Percentiles rank a stretch among this genome's conserved stretches.
These are phyloP conservation scores for Apiospora saccharicola DNA, from an alignment of 2,329 filamentous ascomycete genomes.

Conservation along the genomic window DNA sequence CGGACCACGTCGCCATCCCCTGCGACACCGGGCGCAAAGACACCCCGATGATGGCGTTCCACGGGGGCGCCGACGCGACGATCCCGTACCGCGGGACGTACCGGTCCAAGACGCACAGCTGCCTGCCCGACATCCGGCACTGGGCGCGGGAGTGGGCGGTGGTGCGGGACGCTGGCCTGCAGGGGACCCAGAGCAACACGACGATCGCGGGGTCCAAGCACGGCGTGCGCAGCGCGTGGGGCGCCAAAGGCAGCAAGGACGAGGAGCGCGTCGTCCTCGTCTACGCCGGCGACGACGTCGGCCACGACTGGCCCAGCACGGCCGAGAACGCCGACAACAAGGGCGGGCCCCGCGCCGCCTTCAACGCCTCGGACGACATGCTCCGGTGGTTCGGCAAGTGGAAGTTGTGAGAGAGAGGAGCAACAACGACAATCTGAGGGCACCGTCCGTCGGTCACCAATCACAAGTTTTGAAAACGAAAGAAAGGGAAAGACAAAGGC, in stretches of 20 bases:
- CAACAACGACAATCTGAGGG: no score
- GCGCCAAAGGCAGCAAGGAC: background rate
- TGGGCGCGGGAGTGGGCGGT: slow-evolving; percentile 46
- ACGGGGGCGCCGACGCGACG: slow-evolving; percentile 52
- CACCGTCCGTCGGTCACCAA: no score
- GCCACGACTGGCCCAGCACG: slow-evolving; percentile 28
- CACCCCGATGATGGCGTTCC: slow-evolving; percentile 55
- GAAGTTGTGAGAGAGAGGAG: background rate
- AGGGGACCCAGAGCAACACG: slow-evolving; percentile 11
- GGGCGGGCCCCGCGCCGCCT: slow-evolving; percentile 16
- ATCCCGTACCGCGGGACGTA: slow-evolving; percentile 52
- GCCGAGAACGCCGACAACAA: slow-evolving; percentile 25
- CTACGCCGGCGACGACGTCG: slow-evolving; percentile 28
- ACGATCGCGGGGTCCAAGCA: slow-evolving; percentile 13
- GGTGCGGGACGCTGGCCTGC: slow-evolving; percentile 34
- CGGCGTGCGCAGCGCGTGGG: slow-evolving; percentile 22
- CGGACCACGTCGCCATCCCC: slow-evolving; percentile 39
- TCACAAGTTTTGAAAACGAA: no score
- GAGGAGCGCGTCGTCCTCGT: slow-evolving; percentile 26
- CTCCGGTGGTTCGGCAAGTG: slow-evolving; percentile 25
- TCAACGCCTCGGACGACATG: slow-evolving; percentile 27
- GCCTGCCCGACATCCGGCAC: slow-evolving; percentile 49
- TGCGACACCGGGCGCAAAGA: slow-evolving; percentile 42
- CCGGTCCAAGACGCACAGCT: slow-evolving; percentile 43
- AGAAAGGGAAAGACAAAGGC: no score